Evolutionary conservation across 306 rosid species (phyloP).

Genomic region (Chamaecrista fasciculata): DNA sequence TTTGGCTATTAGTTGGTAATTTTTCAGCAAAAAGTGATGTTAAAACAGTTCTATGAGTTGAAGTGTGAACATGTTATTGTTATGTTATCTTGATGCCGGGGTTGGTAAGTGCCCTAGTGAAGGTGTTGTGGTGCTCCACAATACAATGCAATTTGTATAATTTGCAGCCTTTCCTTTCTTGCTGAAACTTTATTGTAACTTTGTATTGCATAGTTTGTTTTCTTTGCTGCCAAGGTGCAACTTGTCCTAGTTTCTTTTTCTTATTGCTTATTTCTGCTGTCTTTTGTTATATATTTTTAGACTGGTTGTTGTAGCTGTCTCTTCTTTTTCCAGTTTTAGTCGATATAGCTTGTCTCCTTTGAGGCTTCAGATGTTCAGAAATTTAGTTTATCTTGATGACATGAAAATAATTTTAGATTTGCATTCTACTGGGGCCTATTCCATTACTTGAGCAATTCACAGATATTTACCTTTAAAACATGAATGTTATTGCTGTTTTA

Average conservation of each 20-base stretch:
- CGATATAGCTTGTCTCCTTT: neutral
- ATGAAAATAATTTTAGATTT: neutral
- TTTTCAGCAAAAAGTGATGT: neutral
- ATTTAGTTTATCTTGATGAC: neutral
- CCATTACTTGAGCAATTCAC: neutral
- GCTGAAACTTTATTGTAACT: neutral
- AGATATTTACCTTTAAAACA: neutral
- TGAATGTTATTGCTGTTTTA: neutral
- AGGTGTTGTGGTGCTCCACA: neutral
- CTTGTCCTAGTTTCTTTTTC: neutral
- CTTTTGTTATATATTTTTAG: neutral
- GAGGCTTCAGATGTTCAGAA: neutral
- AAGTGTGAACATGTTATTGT: neutral
- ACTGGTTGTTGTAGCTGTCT: no score
- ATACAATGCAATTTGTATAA: neutral
- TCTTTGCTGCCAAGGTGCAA: neutral
- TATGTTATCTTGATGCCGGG: neutral
- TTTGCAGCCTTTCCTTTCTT: neutral
- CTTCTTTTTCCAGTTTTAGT: no score
- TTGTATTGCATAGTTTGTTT: neutral
- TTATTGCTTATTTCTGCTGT: neutral
- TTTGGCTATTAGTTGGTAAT: neutral
- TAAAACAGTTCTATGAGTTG: neutral
- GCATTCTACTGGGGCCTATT: neutral
- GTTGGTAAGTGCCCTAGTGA: neutral